Evolutionary conservation across 306 rosid genomes (phyloP).

Genomic region (Corylus heterophylla): DNA sequence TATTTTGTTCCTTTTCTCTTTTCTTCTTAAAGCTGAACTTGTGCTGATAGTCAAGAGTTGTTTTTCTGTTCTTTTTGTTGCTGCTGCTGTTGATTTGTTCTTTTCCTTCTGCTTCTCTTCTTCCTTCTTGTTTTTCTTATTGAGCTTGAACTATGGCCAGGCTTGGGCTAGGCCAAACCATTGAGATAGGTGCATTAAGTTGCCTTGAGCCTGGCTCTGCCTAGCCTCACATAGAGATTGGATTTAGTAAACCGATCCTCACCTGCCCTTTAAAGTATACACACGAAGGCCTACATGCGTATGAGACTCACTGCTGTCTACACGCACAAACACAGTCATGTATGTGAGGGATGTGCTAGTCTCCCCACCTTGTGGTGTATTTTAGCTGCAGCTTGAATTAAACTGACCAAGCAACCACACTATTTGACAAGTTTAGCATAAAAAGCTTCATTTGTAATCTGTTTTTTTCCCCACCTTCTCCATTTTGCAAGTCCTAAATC

Average conservation of each 20-base stretch:
- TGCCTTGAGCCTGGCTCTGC: neutral
- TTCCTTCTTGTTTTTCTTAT: neutral
- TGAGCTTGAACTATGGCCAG: neutral
- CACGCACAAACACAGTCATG: neutral
- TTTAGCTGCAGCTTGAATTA: neutral
- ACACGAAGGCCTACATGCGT: neutral
- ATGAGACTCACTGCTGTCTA: neutral
- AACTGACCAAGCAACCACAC: neutral
- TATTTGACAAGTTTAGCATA: neutral
- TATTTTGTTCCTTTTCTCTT: conserved; percentile 24
- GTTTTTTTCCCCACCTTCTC: neutral
- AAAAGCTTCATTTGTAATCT: neutral
- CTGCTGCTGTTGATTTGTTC: neutral
- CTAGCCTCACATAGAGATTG: neutral
- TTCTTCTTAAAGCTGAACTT: neutral
- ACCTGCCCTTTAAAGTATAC: neutral
- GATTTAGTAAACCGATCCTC: neutral
- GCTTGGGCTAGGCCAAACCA: neutral
- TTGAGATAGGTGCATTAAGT: neutral
- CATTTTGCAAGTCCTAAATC: neutral
- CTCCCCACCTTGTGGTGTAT: neutral
- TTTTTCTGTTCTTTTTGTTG: neutral
- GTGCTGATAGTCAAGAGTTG: neutral
- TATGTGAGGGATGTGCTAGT: neutral
- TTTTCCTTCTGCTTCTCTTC: neutral